Evolutionary conservation across 805 yeast species (phyloP), one percentile per base, ranked within the genome.

Genomic region (Vanderwaltozyma tropicalis): DNA sequence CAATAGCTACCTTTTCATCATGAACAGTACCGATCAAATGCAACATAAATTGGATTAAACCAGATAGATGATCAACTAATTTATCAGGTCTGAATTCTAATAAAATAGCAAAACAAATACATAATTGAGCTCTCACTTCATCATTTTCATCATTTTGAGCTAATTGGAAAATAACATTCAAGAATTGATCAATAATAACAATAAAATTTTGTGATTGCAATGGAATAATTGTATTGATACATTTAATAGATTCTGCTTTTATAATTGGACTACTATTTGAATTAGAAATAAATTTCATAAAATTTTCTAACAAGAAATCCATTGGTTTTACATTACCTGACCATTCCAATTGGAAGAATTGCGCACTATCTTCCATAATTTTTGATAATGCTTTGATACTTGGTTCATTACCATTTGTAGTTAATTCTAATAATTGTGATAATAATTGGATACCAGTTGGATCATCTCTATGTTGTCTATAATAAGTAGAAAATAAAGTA

Each of bases 291-390:
- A 83, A 66, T 37, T 68, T 62, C 32, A 87, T 61, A 38, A 87
- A 74, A 37, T 72, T 69, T 13, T 83, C 80, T 19, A 85, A 68
- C 66, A 89, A 67, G 41, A 68, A 71, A 37, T 74, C 76, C 45
- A 81, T 63, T 0, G 95, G 95, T 39, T 77, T 63, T 10, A 53
- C 40, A 32, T 32, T 35, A 4, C 83, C 81, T 39, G 72, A 66
- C 59, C 75, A 73, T 41, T 77, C 81, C 35, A 68, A 59, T 53
- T 84, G 87, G 41, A 92, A 69, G 27, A 71, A 61, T 32, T 66
- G 64, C 8, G 78, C 76, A 20, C 84, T 76, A 61, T 92, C 98
- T 57, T 92, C 98, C 66, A 95, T 85, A 35, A 92, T 81, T 57
- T 88, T 86, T 28, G 81, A 69, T 42, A 92, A 65, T 0, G 96